Base-by-base conservation (phyloP, 345 rosid species). In the Citrus medica region DNA sequence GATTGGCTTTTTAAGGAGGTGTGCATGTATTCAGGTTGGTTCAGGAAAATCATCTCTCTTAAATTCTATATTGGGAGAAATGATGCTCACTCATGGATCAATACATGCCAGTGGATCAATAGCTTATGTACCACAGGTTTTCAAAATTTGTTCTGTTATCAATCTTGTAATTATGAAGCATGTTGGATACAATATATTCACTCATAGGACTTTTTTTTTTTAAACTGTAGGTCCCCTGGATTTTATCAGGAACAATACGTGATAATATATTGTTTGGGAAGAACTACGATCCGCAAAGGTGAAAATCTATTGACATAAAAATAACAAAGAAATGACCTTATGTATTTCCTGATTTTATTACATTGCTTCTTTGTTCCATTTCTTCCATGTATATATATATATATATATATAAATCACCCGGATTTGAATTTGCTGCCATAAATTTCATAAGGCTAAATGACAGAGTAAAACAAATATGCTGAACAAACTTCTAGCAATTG, bases 11-110 rank as follows among this genome's bases (percentile, higher is more conserved):
- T 67, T 37, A 16, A 1, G 69, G 42, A 66, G 16, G 53, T 67
- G 28, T 71, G 67, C 58, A 28, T 69, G 38, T 77, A 69, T 85
- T 79, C 90, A 95, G 99, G 99, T 95, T 73, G 97, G 99, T 76
- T 93, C 97, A 48, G 99, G 99, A 68, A 93, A 95, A 87, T 93
- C 99, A 76, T 93, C 99, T 71, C 86, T 95, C 85, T 81, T 95
- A 80, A 84, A 88, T 86, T 86, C 91, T 33, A 81, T 95, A 42
- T 77, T 95, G 82, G 92, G 94, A 9, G 99, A 93, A 83, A 91
- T 80, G 90, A 79, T 60, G 78, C 86, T 90, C 63, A 82, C 91
- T 73, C 85, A 59, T 79, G 98, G 99, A 81, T 91, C 90, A 68
- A 78, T 92, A 69, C 68, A 69, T 68, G 82, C 85, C 79, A 79